Percentiles rank a stretch among this genome's conserved stretches.
These are phyloP conservation scores for Yamadazyma scolyti DNA, from an alignment of 805 yeast species.

Conservation along the genomic window DNA sequence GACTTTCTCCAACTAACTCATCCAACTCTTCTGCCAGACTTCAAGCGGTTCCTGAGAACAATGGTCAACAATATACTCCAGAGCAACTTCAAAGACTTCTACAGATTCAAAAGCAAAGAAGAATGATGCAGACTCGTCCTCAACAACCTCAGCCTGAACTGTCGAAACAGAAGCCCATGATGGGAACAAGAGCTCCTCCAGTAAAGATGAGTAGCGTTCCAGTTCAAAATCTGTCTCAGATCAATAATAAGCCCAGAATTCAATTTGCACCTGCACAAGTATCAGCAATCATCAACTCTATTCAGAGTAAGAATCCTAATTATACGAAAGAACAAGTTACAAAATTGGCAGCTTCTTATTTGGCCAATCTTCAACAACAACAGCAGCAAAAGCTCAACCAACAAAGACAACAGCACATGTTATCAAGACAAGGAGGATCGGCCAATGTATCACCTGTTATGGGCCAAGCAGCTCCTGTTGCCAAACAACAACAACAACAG, in stretches of 20 bases:
- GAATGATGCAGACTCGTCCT: constrained; percentile 42
- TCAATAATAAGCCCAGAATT: constrained; percentile 25
- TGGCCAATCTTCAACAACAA: constrained; percentile 55
- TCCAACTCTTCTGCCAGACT: no score
- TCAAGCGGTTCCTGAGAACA: no score
- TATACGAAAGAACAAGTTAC: constrained; percentile 63
- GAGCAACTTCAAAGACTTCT: constrained; percentile 60
- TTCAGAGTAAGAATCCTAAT: constrained; percentile 63
- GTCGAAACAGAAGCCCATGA: constrained; percentile 7
- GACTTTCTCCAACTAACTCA: no score
- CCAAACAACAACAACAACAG: constrained; percentile 6
- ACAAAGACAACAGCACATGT: constrained; percentile 20
- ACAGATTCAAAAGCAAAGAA: constrained; percentile 49
- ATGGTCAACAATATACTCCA: constrained; percentile 55
- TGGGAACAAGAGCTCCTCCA: constrained; percentile 14
- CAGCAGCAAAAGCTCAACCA: constrained; percentile 35
- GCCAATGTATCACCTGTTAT: not conserved
- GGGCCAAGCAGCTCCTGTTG: not conserved
- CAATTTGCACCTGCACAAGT: constrained; percentile 61
- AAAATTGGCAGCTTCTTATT: constrained; percentile 59
- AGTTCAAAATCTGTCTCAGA: constrained; percentile 1
- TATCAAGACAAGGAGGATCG: not conserved
- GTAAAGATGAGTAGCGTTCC: constrained; percentile 4
- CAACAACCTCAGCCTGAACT: constrained; percentile 1
- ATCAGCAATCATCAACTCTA: constrained; percentile 59